phyloP scores from a whole-genome alignment of 495 filamentous ascomycete species.

The Aspergillus kassunensis region DNA sequence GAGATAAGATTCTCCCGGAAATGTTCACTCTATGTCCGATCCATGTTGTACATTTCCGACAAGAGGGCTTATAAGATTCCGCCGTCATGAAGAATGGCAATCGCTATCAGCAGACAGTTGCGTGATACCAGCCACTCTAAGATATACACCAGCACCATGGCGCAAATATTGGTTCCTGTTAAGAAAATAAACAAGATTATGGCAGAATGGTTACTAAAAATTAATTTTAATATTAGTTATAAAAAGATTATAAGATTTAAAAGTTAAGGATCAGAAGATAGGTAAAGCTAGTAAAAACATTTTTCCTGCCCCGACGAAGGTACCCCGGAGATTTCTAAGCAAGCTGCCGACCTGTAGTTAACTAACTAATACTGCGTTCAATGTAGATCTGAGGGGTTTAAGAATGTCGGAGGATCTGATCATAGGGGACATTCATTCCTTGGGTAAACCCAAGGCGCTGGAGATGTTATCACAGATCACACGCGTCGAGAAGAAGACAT shows the following conservation, averaged over 20 bases:
- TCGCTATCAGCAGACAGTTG: neutral
- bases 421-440: constrained; percentile 44
- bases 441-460: constrained; percentile 33
- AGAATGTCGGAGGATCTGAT: constrained; percentile 31
- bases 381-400: constrained; percentile 21
- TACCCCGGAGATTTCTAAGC: too few relatives aligned
- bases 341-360: neutral
- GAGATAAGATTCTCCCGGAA: too few relatives aligned
- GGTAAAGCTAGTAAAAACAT: too few relatives aligned
- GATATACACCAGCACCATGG: neutral
- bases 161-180: neutral
- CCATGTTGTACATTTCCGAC: neutral
- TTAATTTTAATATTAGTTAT: too few relatives aligned
- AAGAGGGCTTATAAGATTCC: neutral
- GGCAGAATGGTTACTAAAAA: too few relatives aligned
- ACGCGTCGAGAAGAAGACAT: constrained; percentile 54
- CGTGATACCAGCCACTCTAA: neutral
- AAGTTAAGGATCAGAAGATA: too few relatives aligned
- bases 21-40: too few relatives aligned
- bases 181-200: too few relatives aligned
- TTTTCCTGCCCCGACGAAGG: too few relatives aligned
- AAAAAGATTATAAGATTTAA: too few relatives aligned
- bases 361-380: constrained; percentile 13
- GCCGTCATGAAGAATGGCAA: neutral
- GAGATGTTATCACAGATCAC: constrained; percentile 39